Percentiles rank a stretch among this genome's conserved stretches.
Conservation (phyloP, 441 rosid species). For the Corymbia citriodora region DNA sequence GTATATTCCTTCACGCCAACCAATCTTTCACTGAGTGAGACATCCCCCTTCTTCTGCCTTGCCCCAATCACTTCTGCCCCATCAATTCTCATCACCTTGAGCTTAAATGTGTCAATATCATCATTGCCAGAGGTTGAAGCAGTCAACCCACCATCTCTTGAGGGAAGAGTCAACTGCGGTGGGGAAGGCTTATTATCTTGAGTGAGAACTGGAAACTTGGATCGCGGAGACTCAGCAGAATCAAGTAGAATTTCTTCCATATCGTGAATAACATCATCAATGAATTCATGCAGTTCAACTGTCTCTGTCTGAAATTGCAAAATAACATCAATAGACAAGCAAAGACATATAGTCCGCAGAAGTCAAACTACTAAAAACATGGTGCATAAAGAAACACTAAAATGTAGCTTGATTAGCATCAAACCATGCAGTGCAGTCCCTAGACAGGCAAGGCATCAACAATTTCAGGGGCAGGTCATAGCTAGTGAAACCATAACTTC, state of each 20-base stretch:
- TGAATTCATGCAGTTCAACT: conserved; percentile 50
- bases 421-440: background rate
- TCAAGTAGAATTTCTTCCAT: conserved; percentile 97
- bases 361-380: background rate
- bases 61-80: conserved; percentile 88
- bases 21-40: conserved; percentile 86
- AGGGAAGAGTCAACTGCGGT: conserved; percentile 40
- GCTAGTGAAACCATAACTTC: background rate
- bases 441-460: background rate
- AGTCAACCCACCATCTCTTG: conserved; percentile 70
- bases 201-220: conserved; percentile 28
- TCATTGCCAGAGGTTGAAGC: conserved; percentile 72
- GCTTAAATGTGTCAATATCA: conserved; percentile 27
- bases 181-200: conserved; percentile 47
- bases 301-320: conserved; percentile 47
- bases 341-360: background rate
- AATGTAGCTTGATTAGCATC: background rate
- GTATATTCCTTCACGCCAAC: conserved; percentile 96
- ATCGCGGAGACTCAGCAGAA: conserved; percentile 66
- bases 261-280: conserved; percentile 88
- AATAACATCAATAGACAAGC: background rate
- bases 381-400: background rate
- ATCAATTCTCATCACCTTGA: conserved; percentile 49
- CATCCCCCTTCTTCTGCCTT: conserved; percentile 87
- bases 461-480: background rate